Evolutionary conservation across 345 rosid genomes (phyloP).

Genomic region (Linum trigynum): DNA sequence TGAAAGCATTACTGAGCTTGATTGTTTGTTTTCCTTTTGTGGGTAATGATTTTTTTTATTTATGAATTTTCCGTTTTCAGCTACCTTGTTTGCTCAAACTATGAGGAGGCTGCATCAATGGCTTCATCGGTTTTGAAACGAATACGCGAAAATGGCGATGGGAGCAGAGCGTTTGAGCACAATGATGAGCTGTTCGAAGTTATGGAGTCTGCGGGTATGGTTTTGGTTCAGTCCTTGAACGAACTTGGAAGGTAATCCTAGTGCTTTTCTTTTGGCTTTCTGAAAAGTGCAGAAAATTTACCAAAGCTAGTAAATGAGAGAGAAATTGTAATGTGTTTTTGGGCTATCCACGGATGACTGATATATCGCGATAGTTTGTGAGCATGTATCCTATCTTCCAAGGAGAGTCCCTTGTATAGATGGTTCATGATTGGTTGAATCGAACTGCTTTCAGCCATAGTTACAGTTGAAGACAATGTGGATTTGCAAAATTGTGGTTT

Average conservation of each 20-base stretch:
- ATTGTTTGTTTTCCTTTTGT: too few species aligned
- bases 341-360: too few species aligned
- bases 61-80: conserved; percentile 22
- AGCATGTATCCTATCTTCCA: background rate
- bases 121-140: conserved; percentile 45
- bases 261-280: background rate
- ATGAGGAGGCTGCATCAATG: conserved; percentile 56
- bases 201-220: conserved; percentile 70
- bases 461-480: too few species aligned
- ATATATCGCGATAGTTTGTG: background rate
- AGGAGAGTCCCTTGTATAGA: background rate
- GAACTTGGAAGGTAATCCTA: conserved; percentile 43
- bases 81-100: conserved; percentile 68
- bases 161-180: conserved; percentile 14
- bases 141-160: conserved; percentile 9
- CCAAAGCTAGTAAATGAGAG: background rate
- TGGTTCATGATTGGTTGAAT: background rate
- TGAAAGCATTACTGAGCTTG: background rate
- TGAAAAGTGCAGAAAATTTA: conserved; percentile 4
- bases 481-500: background rate
- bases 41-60: background rate
- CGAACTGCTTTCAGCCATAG: background rate
- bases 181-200: conserved; percentile 31
- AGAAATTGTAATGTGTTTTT: too few species aligned
- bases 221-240: conserved; percentile 68